These are phyloP conservation scores for Monsonia emarginata DNA, from an alignment of 441 rosid species.

Conservation along the genomic window DNA sequence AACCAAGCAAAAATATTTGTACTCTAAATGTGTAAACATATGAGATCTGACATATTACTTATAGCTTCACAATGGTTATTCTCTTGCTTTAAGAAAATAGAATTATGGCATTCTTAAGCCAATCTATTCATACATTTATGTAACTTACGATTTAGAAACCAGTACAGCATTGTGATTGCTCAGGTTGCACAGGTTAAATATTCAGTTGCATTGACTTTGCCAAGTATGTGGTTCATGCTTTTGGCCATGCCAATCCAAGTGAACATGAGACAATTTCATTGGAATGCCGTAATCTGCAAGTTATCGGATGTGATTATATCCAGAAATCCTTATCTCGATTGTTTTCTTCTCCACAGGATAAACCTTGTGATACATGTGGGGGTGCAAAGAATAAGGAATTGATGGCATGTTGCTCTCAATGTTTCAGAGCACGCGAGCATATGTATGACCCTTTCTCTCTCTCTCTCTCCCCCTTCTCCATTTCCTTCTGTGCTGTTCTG, in stretches of 20 bases:
- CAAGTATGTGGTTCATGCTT: not conserved
- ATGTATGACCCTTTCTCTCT: not conserved
- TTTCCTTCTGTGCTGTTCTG: not conserved
- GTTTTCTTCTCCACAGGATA: not conserved
- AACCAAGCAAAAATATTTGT: not conserved
- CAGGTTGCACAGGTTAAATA: not conserved
- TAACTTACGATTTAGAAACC: not conserved
- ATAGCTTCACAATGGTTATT: not conserved
- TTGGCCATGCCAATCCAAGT: not conserved
- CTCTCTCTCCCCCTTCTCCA: not conserved
- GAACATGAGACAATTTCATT: not conserved
- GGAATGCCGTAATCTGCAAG: not conserved
- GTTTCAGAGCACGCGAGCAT: not conserved
- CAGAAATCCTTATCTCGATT: not conserved
- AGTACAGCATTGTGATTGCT: not conserved
- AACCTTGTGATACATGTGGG: slow-evolving; percentile 1
- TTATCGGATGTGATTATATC: not conserved
- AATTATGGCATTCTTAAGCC: not conserved
- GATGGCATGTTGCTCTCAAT: not conserved
- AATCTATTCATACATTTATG: not conserved
- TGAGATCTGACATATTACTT: not conserved
- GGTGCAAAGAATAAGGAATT: not conserved
- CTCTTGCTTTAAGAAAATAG: not conserved
- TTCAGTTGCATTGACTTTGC: not conserved
- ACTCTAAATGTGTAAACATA: not conserved